Base-by-base conservation (phyloP, 139 green algal species). In the Chlorokybus atmophyticus region DNA sequence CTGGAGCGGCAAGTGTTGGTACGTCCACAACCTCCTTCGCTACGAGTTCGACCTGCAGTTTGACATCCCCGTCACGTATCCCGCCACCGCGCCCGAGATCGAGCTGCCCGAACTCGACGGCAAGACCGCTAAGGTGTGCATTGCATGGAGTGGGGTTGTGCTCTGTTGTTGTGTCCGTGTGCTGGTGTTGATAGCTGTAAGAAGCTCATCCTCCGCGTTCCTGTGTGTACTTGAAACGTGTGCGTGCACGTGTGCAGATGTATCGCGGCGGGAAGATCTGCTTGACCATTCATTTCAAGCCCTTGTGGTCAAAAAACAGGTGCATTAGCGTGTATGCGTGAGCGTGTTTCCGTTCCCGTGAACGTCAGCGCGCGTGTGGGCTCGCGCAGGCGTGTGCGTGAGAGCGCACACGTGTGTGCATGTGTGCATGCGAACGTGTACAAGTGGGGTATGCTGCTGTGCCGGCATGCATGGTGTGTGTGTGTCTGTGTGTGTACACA, bases 1-100 rank as follows among this genome's bases (percentile, higher is more conserved):
- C 26, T 97, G 90, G 90, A 66, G 58, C 24, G 84, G 82, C 3
- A 85, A 85, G 57, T 90, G 81, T 72, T 88, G 83, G 81, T 96
- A 94, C 40, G 60, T 97, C 2, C 86, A 96, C 67, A 84, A 95
- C 30, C 74, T 93, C 14, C 74, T 95, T 17, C 86, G 84, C 57
- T 96, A 97, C 65, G 87, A 95, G 58, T 97, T 97, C 55, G 83
- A 90, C 65, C 94, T 97, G 0, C 57, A 60, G 60, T 97, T 97
- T 67, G 90, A 97, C 26, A 85, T 95, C 29, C 90, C 90, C 2
- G 85, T 69, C 29, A 88, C 85, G 10, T 94, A 95, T 70, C 86
- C 87, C 2, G 57, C 72, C 1, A 84, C 79, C 4, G 79, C 89
- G 1, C 90, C 90, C 1, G 89, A 96, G 64, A 90, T 97, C 21